Evolutionary conservation across 345 rosid species (phyloP).

Genomic region (Acer negundo): DNA sequence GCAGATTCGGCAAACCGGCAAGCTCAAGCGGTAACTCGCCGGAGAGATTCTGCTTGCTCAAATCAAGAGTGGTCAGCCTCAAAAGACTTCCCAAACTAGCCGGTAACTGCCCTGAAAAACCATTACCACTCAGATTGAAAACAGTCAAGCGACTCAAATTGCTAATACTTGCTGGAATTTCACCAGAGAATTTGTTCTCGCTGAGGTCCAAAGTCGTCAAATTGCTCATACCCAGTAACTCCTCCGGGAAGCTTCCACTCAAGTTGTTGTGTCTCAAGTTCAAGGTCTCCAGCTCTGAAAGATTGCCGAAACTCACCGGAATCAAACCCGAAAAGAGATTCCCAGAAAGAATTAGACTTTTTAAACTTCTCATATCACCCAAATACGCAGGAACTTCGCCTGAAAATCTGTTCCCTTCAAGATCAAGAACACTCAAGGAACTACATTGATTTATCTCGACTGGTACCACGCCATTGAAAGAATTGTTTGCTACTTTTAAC

Average conservation of each 20-base stretch:
- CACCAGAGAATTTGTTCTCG: slow-evolving; percentile 56
- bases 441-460: slow-evolving; percentile 63
- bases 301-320: slow-evolving; percentile 52
- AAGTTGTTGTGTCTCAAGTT: slow-evolving; percentile 56
- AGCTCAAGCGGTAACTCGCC: slow-evolving; percentile 77
- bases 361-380: slow-evolving; percentile 57
- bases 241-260: slow-evolving; percentile 66
- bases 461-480: slow-evolving; percentile 61
- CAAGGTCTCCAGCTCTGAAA: slow-evolving; percentile 53
- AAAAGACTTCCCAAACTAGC: slow-evolving; percentile 50
- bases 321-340: slow-evolving; percentile 69
- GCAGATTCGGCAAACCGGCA: slow-evolving; percentile 80
- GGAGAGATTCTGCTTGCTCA: slow-evolving; percentile 66
- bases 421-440: slow-evolving; percentile 59
- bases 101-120: slow-evolving; percentile 58
- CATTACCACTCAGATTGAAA: slow-evolving; percentile 60
- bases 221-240: slow-evolving; percentile 53
- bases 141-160: slow-evolving; percentile 46
- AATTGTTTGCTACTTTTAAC: slow-evolving; percentile 70
- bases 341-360: slow-evolving; percentile 56
- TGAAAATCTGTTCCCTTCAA: slow-evolving; percentile 64
- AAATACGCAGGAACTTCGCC: slow-evolving; percentile 70
- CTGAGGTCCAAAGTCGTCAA: slow-evolving; percentile 75
- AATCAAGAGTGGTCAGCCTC: slow-evolving; percentile 53
- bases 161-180: slow-evolving; percentile 55